These are phyloP conservation scores for Trichoderma breve DNA, from an alignment of 2,329 filamentous ascomycete species.

Conservation along the genomic window DNA sequence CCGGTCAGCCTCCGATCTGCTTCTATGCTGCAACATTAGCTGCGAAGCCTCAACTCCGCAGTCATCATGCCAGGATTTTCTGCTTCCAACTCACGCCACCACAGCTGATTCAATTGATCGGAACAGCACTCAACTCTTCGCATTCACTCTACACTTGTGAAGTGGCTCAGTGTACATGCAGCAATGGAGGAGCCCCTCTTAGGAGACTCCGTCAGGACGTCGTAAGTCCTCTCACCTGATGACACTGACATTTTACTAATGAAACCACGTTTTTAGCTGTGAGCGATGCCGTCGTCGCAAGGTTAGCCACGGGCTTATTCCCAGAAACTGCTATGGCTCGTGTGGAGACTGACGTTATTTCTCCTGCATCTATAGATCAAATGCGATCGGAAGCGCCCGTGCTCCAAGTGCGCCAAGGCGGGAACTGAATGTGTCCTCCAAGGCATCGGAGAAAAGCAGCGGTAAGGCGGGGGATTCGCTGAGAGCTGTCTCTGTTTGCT, in stretches of 20 bases:
- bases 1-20: background rate
- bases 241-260: background rate
- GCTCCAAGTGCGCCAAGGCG: constrained; percentile 47
- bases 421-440: constrained; percentile 41
- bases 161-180: background rate
- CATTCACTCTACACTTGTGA: background rate
- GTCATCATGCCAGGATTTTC: background rate
- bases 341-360: constrained; percentile 26
- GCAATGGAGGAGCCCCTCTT: constrained; percentile 36
- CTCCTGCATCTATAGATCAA: constrained; percentile 41
- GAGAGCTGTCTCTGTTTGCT: background rate
- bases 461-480: constrained; percentile 28
- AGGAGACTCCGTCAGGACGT: constrained; percentile 38
- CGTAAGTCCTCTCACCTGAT: constrained; percentile 29
- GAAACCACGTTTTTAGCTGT: constrained; percentile 32
- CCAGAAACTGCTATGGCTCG: background rate
- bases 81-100: background rate
- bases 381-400: constrained; percentile 52
- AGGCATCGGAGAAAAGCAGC: constrained; percentile 43
- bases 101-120: background rate
- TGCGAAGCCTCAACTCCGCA: background rate
- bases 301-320: constrained; percentile 29
- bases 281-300: constrained; percentile 45
- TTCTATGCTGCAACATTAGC: background rate
- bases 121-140: background rate